Conservation (phyloP, 2,329 filamentous ascomycete genomes). For the Tolypocladium amazonense region DNA sequence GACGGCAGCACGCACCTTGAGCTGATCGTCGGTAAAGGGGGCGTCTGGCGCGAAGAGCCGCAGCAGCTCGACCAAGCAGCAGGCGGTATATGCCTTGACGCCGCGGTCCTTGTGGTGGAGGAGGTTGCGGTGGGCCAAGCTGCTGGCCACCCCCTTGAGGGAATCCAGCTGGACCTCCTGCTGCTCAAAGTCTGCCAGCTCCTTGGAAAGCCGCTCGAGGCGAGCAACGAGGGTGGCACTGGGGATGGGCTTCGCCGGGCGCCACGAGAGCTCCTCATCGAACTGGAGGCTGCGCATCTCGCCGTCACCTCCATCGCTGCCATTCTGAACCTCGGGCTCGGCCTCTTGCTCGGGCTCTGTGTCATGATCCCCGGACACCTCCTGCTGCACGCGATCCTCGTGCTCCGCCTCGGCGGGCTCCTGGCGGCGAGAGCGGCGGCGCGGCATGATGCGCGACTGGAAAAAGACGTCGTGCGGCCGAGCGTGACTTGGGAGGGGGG, state of each 20-base stretch:
- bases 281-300: conserved; percentile 52
- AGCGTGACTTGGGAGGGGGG: background rate
- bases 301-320: background rate
- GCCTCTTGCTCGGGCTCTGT: conserved; percentile 8
- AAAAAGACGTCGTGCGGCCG: conserved; percentile 1
- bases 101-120: conserved; percentile 88
- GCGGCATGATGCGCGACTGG: conserved; percentile 21
- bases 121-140: conserved; percentile 72
- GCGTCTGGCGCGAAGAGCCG: conserved; percentile 89
- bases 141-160: conserved; percentile 72
- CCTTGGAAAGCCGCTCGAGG: conserved; percentile 68
- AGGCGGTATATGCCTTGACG: conserved; percentile 78
- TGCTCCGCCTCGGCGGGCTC: conserved; percentile 17
- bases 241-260: conserved; percentile 78
- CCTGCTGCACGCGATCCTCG: conserved; percentile 11
- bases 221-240: conserved; percentile 73
- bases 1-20: conserved; percentile 56
- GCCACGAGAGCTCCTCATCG: conserved; percentile 81
- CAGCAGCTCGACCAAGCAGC: conserved; percentile 87
- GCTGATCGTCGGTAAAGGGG: conserved; percentile 79
- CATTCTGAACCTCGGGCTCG: background rate
- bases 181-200: conserved; percentile 79
- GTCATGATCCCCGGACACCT: conserved; percentile 3
- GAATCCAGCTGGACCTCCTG: conserved; percentile 76
- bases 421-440: conserved; percentile 23